Evolutionary conservation across 495 filamentous ascomycete species (phyloP), one percentile per base, ranked within the genome.

Genomic region (Xylaria castorea): DNA sequence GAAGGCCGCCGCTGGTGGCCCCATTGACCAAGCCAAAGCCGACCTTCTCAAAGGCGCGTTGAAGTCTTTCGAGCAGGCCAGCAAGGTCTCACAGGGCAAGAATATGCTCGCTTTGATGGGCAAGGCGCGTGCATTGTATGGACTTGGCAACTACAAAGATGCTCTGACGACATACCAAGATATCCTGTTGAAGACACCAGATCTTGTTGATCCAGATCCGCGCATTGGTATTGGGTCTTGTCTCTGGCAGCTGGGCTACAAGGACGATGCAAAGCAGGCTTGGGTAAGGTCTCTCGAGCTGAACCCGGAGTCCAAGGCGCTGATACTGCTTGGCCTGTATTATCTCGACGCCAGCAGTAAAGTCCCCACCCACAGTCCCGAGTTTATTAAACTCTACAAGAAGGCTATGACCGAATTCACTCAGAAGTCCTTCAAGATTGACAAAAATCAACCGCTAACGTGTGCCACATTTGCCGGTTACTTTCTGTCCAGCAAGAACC

Each of bases 211-310:
- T 76, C 96, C 96, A 5, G 96, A 99, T 80, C 97, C 96, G 74
- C 87, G 96, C 66, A 94, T 99, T 73, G 96, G 96, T 58, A 91
- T 99, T 74, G 96, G 96, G 27, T 95, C 94, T 80, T 98, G 96
- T 80, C 90, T 95, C 72, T 99, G 96, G 96, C 93, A 95, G 77
- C 86, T 98, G 16, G 94, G 94, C 25, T 92, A 91, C 85, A 97
- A 97, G 80, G 94, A 97, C 36, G 93, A 97, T 75, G 97, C 97
- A 16, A 93, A 92, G 76, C 81, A 83, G 32, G 94, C 96, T 8
- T 99, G 95, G 95, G 92, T 97, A 78, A 87, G 96, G 73, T 88
- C 92, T 18, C 80, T 99, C 32, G 91, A 96, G 76, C 83, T 98
- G 80, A 97, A 97, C 78, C 90, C 93, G 0, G 89, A 95, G 8